These are phyloP conservation scores for Yamadazyma diospyri DNA, from an alignment of 1,139 yeast genomes.

Conservation along the genomic window DNA sequence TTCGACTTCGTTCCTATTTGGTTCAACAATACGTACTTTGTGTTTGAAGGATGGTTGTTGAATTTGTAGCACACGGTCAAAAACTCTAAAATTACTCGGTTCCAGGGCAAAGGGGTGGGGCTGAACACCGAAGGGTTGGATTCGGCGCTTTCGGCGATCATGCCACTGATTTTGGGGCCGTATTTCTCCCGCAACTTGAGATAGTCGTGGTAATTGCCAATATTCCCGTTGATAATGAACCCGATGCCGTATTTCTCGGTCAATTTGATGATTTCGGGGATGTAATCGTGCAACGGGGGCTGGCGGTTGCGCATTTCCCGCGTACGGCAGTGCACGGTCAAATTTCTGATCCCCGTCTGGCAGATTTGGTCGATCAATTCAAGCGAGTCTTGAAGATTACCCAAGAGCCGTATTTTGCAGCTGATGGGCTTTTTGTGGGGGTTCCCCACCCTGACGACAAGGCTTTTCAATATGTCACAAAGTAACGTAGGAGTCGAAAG, in stretches of 20 bases:
- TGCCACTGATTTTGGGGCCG: constrained; percentile 65
- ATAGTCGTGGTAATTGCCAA: constrained; percentile 55
- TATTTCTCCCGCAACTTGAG: constrained; percentile 47
- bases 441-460: constrained; percentile 77
- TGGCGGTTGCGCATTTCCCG: constrained; percentile 88
- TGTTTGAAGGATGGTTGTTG: constrained; percentile 64
- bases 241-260: constrained; percentile 65
- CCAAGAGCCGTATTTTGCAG: constrained; percentile 78
- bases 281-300: constrained; percentile 64
- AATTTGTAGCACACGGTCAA: constrained; percentile 49
- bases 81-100: constrained; percentile 48
- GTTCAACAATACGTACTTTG: constrained; percentile 76
- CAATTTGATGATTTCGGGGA: constrained; percentile 57
- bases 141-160: constrained; percentile 94
- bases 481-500: constrained; percentile 76
- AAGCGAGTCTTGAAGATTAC: constrained; percentile 53
- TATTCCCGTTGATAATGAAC: constrained; percentile 78
- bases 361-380: constrained; percentile 61
- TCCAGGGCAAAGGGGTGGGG: constrained; percentile 52
- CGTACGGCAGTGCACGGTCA: constrained; percentile 91
- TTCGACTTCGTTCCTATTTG: constrained; percentile 77
- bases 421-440: constrained; percentile 79
- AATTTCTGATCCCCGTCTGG: constrained; percentile 74
- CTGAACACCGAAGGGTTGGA: constrained; percentile 76
- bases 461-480: constrained; percentile 58